phyloP scores from a whole-genome alignment of 768 basidiomycete genomes.

The Tulasnella sp. region DNA sequence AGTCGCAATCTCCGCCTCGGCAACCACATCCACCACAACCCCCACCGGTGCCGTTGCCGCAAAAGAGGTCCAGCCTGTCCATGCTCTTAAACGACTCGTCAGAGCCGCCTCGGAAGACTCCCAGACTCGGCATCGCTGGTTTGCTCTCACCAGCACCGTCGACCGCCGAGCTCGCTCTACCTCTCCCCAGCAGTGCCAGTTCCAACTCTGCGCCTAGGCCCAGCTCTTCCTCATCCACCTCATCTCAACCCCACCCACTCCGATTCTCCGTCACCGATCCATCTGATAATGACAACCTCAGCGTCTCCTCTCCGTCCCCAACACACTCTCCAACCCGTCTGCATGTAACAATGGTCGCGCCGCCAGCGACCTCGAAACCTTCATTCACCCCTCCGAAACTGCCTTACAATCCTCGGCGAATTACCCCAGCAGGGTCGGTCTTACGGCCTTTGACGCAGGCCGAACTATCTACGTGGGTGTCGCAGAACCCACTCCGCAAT shows the following conservation, averaged over 20 bases:
- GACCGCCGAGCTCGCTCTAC: constrained; percentile 24
- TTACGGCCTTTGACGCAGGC: constrained; percentile 51
- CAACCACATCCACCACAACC: neutral
- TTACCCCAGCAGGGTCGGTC: constrained; percentile 49
- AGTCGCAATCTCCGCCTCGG: constrained; percentile 2
- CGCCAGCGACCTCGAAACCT: constrained; percentile 26
- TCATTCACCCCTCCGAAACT: constrained; percentile 28
- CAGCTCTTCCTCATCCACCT: constrained; percentile 30
- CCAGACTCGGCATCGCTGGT: neutral
- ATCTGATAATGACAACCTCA: neutral
- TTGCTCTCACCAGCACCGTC: constrained; percentile 18
- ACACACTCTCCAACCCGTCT: constrained; percentile 17
- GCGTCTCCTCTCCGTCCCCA: constrained; percentile 12
- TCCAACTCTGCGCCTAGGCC: constrained; percentile 31
- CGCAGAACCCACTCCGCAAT: constrained; percentile 13
- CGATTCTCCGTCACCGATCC: constrained; percentile 8
- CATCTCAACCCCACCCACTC: constrained; percentile 20
- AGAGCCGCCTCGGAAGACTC: constrained; percentile 2
- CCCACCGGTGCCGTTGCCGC: neutral
- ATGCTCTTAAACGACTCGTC: constrained; percentile 14
- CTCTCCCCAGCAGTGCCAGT: constrained; percentile 30
- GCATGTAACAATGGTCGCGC: constrained; percentile 13
- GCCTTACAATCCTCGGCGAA: constrained; percentile 56
- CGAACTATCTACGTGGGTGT: constrained; percentile 40
- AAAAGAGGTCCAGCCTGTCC: constrained; percentile 10